Evolutionary conservation across 306 rosid genomes (phyloP), one percentile per base, ranked within the genome.

Genomic region (Ormosia semicastrata): DNA sequence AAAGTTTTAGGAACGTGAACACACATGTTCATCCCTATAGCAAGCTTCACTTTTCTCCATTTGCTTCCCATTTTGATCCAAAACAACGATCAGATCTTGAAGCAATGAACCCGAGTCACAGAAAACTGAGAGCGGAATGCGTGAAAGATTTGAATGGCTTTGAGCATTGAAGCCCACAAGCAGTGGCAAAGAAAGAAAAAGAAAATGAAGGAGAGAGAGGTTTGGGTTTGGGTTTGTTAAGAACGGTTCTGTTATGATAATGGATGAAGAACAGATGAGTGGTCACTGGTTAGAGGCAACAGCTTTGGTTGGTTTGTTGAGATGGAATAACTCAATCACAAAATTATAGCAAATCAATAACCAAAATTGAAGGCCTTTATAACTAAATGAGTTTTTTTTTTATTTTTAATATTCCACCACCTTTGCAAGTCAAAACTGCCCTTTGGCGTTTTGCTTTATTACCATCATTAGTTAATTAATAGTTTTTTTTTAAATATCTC

Each of bases 1-100:
- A 56, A 4, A 13, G 91, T 80, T 52, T 46, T 84, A 3, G 96
- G 97, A 81, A 83, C 80, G 56, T 85, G 88, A 43, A 91, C 75
- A 36, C 95, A 89, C 32, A 79, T 71, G 46, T 91, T 88, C 41
- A 87, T 8, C 7, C 97, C 98, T 12, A 95, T 82, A 73, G 97
- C 93, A 40, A 89, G 85, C 87, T 95, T 93, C 65, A 93, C 75
- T 86, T 92, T 93, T 80, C 90, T 88, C 99, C 99, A 95, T 79
- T 85, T 93, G 87, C 88, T 90, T 63, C 81, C 95, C 99, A 93
- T 91, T 70, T 34, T 76, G 54, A 0, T 6, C 10, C 18, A 46
- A 17, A 76, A 76, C 2, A 7, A 76, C 3, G 56, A 58, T 73
- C 75, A 81, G 82, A 85, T 72, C 82, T 64, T 44, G 30, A 77